Evolutionary conservation across 805 yeast species (phyloP), one percentile per base, ranked within the genome.

Genomic region (Ogataea pignaliae): DNA sequence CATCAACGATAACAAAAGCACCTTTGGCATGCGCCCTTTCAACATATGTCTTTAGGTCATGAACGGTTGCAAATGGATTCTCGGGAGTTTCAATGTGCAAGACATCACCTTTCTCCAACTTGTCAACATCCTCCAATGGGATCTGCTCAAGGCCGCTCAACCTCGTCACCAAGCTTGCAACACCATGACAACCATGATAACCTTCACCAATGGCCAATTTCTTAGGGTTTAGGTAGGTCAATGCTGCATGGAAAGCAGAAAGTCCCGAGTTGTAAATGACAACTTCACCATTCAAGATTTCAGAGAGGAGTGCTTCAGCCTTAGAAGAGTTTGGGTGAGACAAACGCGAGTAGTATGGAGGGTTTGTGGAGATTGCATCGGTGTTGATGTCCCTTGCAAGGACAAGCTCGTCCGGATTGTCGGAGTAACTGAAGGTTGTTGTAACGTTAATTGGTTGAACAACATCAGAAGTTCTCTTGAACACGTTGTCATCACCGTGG

Each of bases 71-170:
- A 41, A 72, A 78, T 14, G 97, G 97, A 64, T 90, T 90, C 30
- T 88, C 83, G 0, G 97, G 97, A 0, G 95, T 79, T 64, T 88
- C 96, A 40, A 88, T 57, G 60, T 88, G 96, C 26, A 91, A 73
- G 29, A 90, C 61, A 60, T 91, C 97, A 36, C 81, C 97, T 56
- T 68, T 65, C 42, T 69, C 65, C 21, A 69, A 50, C 39, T 67
- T 60, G 26, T 70, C 76, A 44, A 87, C 70, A 39, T 78, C 74
- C 6, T 72, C 79, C n/a, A 78, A 64, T 0, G 71, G 59, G 35
- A 78, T 65, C 42, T 72, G 69, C 48, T 78, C 69, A 45, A 81
- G 55, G 5, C 84, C 85, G 36, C 74, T 69, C 47, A 82, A 75
- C 51, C 95, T 73, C 10, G 77, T 65, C 52, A 83, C 71, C 12